These are phyloP conservation scores for Pyrenochaeta sp. DNA, from an alignment of 2,329 filamentous ascomycete genomes.

Conservation along the genomic window DNA sequence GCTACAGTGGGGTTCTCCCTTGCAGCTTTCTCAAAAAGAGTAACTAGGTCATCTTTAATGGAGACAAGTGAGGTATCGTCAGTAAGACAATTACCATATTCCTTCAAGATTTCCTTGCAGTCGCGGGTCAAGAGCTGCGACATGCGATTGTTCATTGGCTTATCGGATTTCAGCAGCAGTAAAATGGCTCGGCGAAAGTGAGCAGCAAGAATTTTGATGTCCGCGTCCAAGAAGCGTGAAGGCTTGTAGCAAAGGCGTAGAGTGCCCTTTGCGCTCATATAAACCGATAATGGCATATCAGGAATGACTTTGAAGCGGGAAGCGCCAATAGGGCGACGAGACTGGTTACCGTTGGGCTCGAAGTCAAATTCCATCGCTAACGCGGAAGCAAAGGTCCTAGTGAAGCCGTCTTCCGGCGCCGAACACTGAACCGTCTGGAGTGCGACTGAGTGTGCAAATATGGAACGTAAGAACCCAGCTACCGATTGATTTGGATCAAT, in stretches of 20 bases:
- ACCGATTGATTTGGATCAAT: slow-evolving; percentile 3
- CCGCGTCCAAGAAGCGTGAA: slow-evolving; percentile 1
- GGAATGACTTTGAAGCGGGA: slow-evolving; percentile 7
- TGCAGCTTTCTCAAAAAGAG: slow-evolving; percentile 20
- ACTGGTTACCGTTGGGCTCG: not conserved
- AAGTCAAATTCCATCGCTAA: slow-evolving; percentile 14
- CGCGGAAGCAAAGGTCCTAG: slow-evolving; percentile 14
- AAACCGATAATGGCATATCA: slow-evolving; percentile 6
- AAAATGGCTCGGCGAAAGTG: slow-evolving; percentile 5
- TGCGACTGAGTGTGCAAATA: slow-evolving; percentile 10
- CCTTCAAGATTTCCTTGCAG: slow-evolving; percentile 3
- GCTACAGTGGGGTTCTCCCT: slow-evolving; percentile 1
- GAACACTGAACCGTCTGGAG: slow-evolving; percentile 16
- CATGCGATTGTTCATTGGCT: slow-evolving; percentile 7
- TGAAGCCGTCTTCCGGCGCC: slow-evolving; percentile 15
- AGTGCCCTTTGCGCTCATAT: slow-evolving; percentile 5
- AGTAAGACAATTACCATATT: slow-evolving; percentile 2
- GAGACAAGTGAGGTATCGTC: slow-evolving; percentile 1
- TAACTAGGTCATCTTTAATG: slow-evolving; percentile 18
- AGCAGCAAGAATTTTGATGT: slow-evolving; percentile 7
- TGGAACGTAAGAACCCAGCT: slow-evolving; percentile 5
- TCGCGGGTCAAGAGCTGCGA: slow-evolving; percentile 5
- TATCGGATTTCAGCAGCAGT: slow-evolving; percentile 4
- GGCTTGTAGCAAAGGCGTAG: slow-evolving; percentile 7
- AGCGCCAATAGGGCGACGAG: slow-evolving; percentile 1